phyloP scores from a whole-genome alignment of 345 rosid genomes.

The Melastoma malabathricum region DNA sequence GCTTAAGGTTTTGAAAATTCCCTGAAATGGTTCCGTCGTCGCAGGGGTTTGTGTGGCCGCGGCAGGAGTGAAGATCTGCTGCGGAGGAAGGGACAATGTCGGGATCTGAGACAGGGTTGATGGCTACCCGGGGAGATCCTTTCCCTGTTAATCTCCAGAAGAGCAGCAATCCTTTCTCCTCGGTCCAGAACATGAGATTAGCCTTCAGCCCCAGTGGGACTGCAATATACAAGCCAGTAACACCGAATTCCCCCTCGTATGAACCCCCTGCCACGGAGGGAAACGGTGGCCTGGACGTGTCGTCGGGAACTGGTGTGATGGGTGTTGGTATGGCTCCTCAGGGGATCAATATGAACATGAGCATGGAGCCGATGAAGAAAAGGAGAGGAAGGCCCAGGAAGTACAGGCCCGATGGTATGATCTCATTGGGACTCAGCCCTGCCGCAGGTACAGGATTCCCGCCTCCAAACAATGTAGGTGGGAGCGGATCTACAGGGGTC shows the following conservation, averaged over 20 bases:
- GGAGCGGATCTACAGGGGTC: constrained; percentile 6
- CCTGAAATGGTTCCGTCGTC: too few relatives aligned
- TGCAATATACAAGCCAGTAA: constrained; percentile 11
- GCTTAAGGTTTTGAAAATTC: too few relatives aligned
- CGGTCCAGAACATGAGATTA: constrained; percentile 14
- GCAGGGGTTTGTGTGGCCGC: too few relatives aligned
- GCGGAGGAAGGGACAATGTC: too few relatives aligned
- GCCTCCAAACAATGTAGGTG: background rate
- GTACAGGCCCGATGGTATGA: constrained; percentile 48
- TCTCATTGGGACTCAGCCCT: constrained; percentile 24
- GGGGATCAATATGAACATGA: constrained; percentile 23
- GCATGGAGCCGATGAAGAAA: constrained; percentile 27
- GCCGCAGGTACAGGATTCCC: constrained; percentile 10
- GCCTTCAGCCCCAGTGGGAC: constrained; percentile 13
- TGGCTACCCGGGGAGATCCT: constrained; percentile 4
- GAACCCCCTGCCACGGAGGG: constrained; percentile 7
- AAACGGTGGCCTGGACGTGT: constrained; percentile 2
- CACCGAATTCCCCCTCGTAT: constrained; percentile 6
- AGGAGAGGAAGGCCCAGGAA: constrained; percentile 70
- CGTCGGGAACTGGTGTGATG: constrained; percentile 4
- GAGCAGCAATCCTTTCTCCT: constrained; percentile 6
- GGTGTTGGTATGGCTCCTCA: constrained; percentile 4
- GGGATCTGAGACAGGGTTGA: too few relatives aligned
- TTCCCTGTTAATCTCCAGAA: constrained; percentile 13
- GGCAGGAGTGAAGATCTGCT: too few relatives aligned